A percentile compares a stretch with the other conserved stretches of the same genome.
phyloP scores from a whole-genome alignment of 1,284 basidiomycete species.

The Sanghuangporus sanghuang region DNA sequence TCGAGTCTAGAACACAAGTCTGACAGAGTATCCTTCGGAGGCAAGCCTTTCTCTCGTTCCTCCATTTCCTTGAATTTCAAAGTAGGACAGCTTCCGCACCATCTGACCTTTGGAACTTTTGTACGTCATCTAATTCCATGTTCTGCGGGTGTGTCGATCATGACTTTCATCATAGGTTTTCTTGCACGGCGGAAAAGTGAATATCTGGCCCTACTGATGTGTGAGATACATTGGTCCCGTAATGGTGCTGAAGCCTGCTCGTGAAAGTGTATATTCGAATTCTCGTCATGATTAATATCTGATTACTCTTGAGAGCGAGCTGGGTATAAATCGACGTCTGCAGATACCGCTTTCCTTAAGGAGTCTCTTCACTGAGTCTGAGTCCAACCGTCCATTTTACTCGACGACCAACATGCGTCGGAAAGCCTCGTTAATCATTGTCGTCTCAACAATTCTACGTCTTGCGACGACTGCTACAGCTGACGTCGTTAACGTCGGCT shows the following conservation, averaged over 20 bases:
- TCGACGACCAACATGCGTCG: not conserved
- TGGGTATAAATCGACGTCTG: not conserved
- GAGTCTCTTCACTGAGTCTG: not conserved
- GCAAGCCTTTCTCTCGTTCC: too few species aligned
- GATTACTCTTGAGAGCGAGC: not conserved
- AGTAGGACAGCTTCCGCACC: not conserved
- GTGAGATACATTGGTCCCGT: not conserved
- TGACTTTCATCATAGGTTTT: not conserved
- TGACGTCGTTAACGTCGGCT: conserved; percentile 13
- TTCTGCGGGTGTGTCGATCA: not conserved
- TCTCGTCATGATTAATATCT: not conserved
- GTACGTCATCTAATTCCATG: not conserved
- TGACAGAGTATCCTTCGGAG: too few species aligned
- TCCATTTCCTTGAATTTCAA: too few species aligned
- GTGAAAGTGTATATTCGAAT: too few species aligned
- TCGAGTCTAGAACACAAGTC: too few species aligned
- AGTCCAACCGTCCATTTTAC: not conserved
- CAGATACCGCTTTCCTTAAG: not conserved
- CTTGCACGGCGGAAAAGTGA: not conserved
- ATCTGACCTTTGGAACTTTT: not conserved
- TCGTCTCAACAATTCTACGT: not conserved
- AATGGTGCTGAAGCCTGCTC: not conserved
- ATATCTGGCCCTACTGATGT: not conserved
- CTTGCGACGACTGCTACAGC: not conserved
- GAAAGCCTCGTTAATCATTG: not conserved